Percentiles rank a stretch among this genome's conserved stretches.
Conservation (phyloP, 768 basidiomycete genomes). For the Kwoniella sp. region DNA sequence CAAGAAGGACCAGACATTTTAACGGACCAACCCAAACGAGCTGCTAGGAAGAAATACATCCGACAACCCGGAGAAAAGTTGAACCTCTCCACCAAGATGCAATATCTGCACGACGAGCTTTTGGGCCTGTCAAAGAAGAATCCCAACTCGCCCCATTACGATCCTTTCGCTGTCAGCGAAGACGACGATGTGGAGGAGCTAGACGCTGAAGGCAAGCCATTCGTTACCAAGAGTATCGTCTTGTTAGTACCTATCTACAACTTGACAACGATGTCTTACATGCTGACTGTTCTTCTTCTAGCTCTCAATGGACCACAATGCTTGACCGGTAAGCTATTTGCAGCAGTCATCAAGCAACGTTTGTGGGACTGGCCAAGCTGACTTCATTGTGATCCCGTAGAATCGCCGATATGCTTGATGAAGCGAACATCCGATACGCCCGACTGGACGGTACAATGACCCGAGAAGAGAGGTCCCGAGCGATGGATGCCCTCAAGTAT, state of each 20-base stretch:
- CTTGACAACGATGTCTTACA: background rate
- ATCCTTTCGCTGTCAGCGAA: slow-evolving; percentile 59
- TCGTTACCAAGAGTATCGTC: slow-evolving; percentile 87
- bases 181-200: slow-evolving; percentile 73
- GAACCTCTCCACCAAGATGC: slow-evolving; percentile 79
- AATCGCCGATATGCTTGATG: slow-evolving; percentile 84
- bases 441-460: slow-evolving; percentile 98
- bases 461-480: slow-evolving; percentile 84
- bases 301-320: slow-evolving; percentile 94
- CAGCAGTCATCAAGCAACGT: background rate
- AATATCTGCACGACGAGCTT: slow-evolving; percentile 77
- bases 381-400: slow-evolving; percentile 56
- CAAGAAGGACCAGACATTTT: slow-evolving; percentile 60
- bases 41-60: slow-evolving; percentile 41
- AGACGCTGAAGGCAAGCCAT: slow-evolving; percentile 70
- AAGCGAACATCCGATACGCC: slow-evolving; percentile 80
- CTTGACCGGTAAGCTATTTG: slow-evolving; percentile 36
- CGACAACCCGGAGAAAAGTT: slow-evolving; percentile 44
- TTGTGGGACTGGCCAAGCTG: background rate
- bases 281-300: slow-evolving; percentile 50
- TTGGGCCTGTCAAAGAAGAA: slow-evolving; percentile 79
- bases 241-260: slow-evolving; percentile 67
- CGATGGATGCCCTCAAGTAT: slow-evolving; percentile 88
- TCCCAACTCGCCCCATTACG: slow-evolving; percentile 84
- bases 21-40: slow-evolving; percentile 22